Conservation (phyloP, 768 basidiomycete genomes). For the Tylopilus vinaceipallidus region DNA sequence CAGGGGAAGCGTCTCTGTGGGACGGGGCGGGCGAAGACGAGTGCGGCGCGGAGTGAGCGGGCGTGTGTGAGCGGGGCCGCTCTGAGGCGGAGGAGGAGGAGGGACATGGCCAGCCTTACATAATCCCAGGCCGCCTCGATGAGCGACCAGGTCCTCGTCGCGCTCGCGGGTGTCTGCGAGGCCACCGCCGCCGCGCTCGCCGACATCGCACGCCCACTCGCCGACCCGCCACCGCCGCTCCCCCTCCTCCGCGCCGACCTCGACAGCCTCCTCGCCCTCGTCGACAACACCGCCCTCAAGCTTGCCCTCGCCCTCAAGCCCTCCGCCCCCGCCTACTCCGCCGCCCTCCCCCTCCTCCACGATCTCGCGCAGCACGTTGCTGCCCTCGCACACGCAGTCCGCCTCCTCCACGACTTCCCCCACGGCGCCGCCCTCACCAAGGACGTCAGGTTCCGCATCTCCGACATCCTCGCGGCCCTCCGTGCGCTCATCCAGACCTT, state of each 20-base stretch:
- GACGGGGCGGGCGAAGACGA: neutral
- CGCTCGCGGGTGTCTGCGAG: conserved; percentile 14
- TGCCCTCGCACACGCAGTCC: conserved; percentile 49
- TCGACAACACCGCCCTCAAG: conserved; percentile 59
- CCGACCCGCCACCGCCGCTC: conserved; percentile 5
- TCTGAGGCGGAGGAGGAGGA: conserved; percentile 5
- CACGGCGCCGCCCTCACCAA: conserved; percentile 49
- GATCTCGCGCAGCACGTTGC: conserved; percentile 51
- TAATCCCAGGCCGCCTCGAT: conserved; percentile 22
- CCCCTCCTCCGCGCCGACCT: conserved; percentile 53
- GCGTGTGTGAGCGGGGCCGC: neutral
- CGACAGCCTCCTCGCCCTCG: conserved; percentile 52
- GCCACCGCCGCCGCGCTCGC: conserved; percentile 23
- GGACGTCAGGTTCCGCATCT: conserved; percentile 41
- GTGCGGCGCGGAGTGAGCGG: no score
- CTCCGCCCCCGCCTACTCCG: conserved; percentile 48
- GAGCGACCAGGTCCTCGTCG: conserved; percentile 29
- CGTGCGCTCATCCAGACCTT: conserved; percentile 44
- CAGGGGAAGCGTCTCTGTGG: conserved; percentile 35
- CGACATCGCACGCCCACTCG: neutral
- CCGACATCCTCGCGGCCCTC: conserved; percentile 44
- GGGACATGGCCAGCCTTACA: conserved; percentile 27
- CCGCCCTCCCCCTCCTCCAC: conserved; percentile 49
- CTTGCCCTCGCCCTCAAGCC: conserved; percentile 63
- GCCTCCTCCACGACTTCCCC: conserved; percentile 37